phyloP scores from a whole-genome alignment of 805 yeast species.

The Lipomyces sp. region DNA sequence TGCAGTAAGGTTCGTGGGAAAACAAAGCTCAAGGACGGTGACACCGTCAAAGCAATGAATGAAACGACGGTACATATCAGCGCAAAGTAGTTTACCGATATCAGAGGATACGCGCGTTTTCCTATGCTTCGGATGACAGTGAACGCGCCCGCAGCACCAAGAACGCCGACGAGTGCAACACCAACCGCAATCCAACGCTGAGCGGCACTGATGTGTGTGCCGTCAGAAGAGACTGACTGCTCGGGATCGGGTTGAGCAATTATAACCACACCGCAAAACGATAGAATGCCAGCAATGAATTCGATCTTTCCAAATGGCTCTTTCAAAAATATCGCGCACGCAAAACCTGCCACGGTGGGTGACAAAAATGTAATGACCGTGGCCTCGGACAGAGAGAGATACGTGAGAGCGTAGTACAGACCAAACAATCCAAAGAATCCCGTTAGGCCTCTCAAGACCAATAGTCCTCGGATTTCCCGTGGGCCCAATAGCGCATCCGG shows the following conservation, averaged over 20 bases:
- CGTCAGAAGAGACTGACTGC: constrained; percentile 26
- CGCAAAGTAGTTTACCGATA: constrained; percentile 76
- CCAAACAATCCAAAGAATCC: constrained; percentile 84
- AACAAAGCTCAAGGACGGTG: constrained; percentile 59
- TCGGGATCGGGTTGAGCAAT: constrained; percentile 67
- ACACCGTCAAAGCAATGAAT: constrained; percentile 47
- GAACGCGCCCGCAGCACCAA: constrained; percentile 68
- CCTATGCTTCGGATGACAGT: constrained; percentile 74
- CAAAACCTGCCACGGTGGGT: constrained; percentile 71
- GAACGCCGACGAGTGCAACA: constrained; percentile 63
- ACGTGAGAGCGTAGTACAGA: constrained; percentile 67
- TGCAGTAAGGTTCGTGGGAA: constrained; percentile 60
- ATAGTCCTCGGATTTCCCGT: constrained; percentile 49
- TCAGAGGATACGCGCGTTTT: constrained; percentile 69
- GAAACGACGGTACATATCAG: constrained; percentile 56
- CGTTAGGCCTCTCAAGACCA: constrained; percentile 60
- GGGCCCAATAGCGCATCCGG: constrained; percentile 72
- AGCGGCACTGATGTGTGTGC: constrained; percentile 46
- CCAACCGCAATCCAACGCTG: constrained; percentile 60
- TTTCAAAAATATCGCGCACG: constrained; percentile 63
- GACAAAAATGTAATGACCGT: constrained; percentile 73
- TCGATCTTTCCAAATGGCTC: constrained; percentile 68
- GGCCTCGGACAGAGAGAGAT: constrained; percentile 75
- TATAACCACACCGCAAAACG: constrained; percentile 71
- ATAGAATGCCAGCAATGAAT: constrained; percentile 62